phyloP scores from a whole-genome alignment of 106 monocot genomes.

The Allium fistulosum region DNA sequence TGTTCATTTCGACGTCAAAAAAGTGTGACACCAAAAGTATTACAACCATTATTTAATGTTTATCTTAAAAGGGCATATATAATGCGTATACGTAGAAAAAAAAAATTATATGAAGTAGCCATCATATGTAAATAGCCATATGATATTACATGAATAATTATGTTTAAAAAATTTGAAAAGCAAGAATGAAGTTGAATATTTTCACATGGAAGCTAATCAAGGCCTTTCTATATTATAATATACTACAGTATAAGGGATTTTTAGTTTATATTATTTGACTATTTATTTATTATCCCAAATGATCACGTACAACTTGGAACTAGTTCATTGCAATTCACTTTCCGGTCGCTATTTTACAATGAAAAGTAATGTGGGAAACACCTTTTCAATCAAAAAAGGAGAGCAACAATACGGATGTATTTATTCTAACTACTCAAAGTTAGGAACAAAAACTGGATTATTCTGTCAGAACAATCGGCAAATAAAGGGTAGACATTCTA shows the following conservation, averaged over 20 bases:
- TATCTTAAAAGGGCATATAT: no score
- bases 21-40: no score
- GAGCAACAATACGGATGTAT: no score
- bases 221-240: neutral
- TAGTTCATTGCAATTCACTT: no score
- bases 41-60: no score
- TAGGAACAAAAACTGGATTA: no score
- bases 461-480: no score
- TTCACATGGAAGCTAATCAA: neutral
- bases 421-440: no score
- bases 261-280: neutral
- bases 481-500: no score
- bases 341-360: neutral
- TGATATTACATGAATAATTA: neutral
- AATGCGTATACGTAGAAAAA: no score
- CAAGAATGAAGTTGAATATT: slow-evolving; percentile 7
- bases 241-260: neutral
- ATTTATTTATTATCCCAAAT: neutral
- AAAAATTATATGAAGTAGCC: neutral
- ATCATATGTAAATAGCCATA: neutral
- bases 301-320: neutral
- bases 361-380: neutral
- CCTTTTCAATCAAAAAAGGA: neutral
- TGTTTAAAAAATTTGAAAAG: neutral
- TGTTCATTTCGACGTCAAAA: no score